Evolutionary conservation across 768 basidiomycete species (phyloP), one percentile per base, ranked within the genome.

Genomic region (Amanita polypyramis): DNA sequence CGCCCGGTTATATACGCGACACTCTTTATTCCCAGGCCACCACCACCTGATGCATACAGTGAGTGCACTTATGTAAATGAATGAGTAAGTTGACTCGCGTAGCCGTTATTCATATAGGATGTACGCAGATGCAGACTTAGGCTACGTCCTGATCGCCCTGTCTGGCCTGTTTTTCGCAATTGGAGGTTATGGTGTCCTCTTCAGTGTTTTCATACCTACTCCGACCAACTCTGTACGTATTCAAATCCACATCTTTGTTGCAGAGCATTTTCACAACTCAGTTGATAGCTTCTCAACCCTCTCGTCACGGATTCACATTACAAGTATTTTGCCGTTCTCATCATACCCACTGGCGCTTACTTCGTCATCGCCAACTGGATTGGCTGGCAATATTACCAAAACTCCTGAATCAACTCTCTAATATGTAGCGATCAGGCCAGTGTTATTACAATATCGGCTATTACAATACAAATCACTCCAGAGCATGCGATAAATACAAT

Each of bases 361-460:
- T 95, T 93, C 63, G 86, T 91, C 45, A 98, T 98, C 57, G 91
- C 92, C 35, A 97, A 97, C 58, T 98, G 95, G 95, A 89, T 95
- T 33, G 94, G 94, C 35, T 97, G 93, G 92, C 92, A 97, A 63
- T 96, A 91, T 64, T 97, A 90, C 61, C 80, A 86, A 37, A 92
- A 93, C 63, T 90, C 91, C 9, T 94, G 64, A 77, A 33, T n/a
- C 33, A 35, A 19, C n/a, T n/a, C n/a, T n/a, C n/a, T n/a, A n/a
- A n/a, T n/a, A n/a, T n/a, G 2, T n/a, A 6, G 34, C 10, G 3
- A 11, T 21, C 27, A 12, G 27, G 12, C 8, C 15, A n/a, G 1
- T 44, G 33, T 20, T 33, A 33, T 30, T 43, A 43, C 42, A 43
- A 27, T 27, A 35, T 10, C 3, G 11, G 20, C 19, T 39, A 20